These are phyloP conservation scores for Cercospora sesami DNA, from an alignment of 2,329 filamentous ascomycete genomes.

Conservation along the genomic window DNA sequence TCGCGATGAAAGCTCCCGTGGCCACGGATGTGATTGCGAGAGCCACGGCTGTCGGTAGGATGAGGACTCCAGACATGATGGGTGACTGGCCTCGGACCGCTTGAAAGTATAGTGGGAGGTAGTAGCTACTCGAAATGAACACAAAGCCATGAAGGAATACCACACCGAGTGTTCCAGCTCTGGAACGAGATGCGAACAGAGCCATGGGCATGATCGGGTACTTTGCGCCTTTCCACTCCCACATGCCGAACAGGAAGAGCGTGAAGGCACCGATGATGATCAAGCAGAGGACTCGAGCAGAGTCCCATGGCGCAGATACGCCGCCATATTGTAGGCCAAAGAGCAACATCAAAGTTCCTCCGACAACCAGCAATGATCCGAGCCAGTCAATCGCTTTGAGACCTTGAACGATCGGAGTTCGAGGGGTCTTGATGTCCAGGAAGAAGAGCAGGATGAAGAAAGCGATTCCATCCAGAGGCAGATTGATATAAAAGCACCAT, in stretches of 20 bases:
- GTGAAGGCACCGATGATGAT: conserved; percentile 69
- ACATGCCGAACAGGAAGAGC: conserved; percentile 63
- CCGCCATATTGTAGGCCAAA: conserved; percentile 85
- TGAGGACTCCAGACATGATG: conserved; percentile 68
- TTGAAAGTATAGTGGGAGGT: conserved; percentile 83
- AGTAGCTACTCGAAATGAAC: conserved; percentile 76
- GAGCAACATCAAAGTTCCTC: conserved; percentile 80
- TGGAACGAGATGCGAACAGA: conserved; percentile 67
- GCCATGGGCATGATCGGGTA: conserved; percentile 76
- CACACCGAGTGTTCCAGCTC: conserved; percentile 63
- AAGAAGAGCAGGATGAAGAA: conserved; percentile 62
- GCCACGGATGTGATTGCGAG: conserved; percentile 38
- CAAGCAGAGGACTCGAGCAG: conserved; percentile 72
- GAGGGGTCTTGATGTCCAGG: conserved; percentile 66
- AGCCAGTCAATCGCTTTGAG: conserved; percentile 66
- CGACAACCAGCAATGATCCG: conserved; percentile 67
- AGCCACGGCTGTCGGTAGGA: conserved; percentile 40
- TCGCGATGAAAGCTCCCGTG: conserved; percentile 46
- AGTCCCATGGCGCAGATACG: conserved; percentile 71
- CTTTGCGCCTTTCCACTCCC: conserved; percentile 70
- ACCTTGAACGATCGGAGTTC: conserved; percentile 62
- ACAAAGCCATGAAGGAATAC: conserved; percentile 74
- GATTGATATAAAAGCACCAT: conserved; percentile 64
- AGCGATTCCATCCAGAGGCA: conserved; percentile 61
- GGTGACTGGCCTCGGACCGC: conserved; percentile 67